Base-by-base conservation (phyloP, 129 eudicot genomes). In the Escallonia rubra region DNA sequence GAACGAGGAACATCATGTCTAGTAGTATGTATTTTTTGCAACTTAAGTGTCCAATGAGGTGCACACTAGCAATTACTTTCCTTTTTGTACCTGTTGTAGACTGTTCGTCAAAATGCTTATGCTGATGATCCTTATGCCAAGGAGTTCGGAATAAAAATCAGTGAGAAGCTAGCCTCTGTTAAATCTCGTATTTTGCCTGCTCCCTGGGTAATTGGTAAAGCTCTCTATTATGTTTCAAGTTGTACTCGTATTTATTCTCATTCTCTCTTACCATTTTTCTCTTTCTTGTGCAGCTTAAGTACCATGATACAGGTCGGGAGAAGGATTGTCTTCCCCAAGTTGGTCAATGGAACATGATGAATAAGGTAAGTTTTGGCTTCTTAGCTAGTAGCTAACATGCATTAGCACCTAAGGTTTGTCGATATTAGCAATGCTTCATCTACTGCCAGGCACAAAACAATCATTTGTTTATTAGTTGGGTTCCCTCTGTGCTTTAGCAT, bases 301-400 rank as follows among this genome's bases (percentile, higher is more conserved):
- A 94, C 70, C 99, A 94, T 73, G 99, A 94, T 57, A 82, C 86
- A 1, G 99, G 99, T 41, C 86, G 96, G 57, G 99, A 94, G 80
- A 85, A 80, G 80, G 95, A 94, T 64, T 86, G 90, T 59, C 81
- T 89, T 12, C 99, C 99, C 13, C 93, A 86, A 78, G 96, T 86
- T 64, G 99, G 99, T 12, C 96, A 89, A 58, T 94, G 99, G 99
- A 94, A 94, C 63, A 94, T 94, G 99, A 87, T 86, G 99, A 89
- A 94, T 57, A 94, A 94, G 82, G 99, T 94, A 66, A 68, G 39
- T 3, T 56, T 43, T 56, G 59, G 10, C 63, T 68, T 43, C 34
- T 54, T 0, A 56, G 38, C 39, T 55, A 41, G 11, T 4, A 16
- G 34, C 43, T 56, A 16, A 16, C 43, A 60, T 3, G 46, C 52